Evolutionary conservation across 257 asterid species (phyloP).

Genomic region (Plectranthus barbatus): DNA sequence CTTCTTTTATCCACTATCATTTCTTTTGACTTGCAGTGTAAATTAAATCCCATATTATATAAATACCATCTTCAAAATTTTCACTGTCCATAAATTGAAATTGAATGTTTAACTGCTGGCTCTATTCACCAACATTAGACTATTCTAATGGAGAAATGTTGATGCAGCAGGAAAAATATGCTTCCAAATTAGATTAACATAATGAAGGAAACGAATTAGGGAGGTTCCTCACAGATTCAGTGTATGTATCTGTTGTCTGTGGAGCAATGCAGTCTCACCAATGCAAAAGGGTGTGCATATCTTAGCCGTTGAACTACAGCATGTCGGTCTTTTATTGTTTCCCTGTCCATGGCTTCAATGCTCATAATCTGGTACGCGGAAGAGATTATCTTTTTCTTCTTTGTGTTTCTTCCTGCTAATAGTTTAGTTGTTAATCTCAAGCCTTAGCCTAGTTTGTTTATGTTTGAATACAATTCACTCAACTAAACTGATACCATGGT

Average conservation of each 20-base stretch:
- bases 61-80: not conserved
- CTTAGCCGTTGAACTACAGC: not conserved
- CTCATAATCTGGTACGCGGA: constrained; percentile 24
- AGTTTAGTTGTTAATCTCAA: not conserved
- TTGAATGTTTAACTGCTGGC: not conserved
- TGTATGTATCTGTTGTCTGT: not conserved
- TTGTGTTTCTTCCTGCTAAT: constrained; percentile 38
- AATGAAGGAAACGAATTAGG: not conserved
- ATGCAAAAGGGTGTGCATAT: too few relatives aligned
- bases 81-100: not conserved
- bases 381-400: constrained; percentile 23
- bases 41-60: not conserved
- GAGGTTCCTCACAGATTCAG: not conserved
- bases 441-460: not conserved
- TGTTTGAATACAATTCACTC: not conserved
- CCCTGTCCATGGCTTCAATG: constrained; percentile 5
- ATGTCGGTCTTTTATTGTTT: not conserved
- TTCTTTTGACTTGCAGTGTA: constrained; percentile 10
- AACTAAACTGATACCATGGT: constrained; percentile 25
- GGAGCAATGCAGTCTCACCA: not conserved
- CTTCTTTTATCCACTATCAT: not conserved
- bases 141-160: not conserved
- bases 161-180: not conserved
- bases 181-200: not conserved
- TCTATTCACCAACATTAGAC: not conserved